Evolutionary conservation across 2,329 filamentous ascomycete genomes (phyloP).

Genomic region (Dothiorella sarmentorum): DNA sequence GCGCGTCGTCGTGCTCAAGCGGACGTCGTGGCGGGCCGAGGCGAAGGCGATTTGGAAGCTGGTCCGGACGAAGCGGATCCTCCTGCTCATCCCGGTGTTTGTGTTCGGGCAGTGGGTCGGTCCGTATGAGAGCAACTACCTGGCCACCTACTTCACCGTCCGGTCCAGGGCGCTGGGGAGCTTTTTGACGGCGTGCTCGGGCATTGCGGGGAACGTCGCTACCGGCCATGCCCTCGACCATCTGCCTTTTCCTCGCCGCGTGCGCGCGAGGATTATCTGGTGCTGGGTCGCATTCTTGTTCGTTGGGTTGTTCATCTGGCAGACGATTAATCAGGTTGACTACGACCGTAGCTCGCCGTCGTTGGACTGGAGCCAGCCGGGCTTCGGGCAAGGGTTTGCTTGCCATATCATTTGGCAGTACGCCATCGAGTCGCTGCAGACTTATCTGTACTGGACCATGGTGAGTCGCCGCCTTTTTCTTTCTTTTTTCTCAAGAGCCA

Average conservation of each 20-base stretch:
- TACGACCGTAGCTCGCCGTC: constrained; percentile 25
- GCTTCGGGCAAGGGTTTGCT: constrained; percentile 30
- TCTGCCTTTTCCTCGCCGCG: background rate
- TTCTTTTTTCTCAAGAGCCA: too few relatives aligned
- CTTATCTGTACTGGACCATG: constrained; percentile 6
- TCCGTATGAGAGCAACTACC: constrained; percentile 52
- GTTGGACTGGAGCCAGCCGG: constrained; percentile 45
- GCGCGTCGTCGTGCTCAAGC: constrained; percentile 18
- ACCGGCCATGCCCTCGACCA: background rate
- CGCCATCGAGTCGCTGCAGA: constrained; percentile 4
- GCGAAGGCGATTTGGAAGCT: constrained; percentile 26
- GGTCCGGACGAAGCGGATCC: constrained; percentile 45
- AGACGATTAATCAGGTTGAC: background rate
- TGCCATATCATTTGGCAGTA: background rate
- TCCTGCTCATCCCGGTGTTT: constrained; percentile 49
- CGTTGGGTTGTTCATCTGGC: background rate
- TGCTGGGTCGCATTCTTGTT: background rate
- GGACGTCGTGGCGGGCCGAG: background rate
- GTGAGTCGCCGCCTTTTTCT: background rate
- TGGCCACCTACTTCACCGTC: constrained; percentile 53
- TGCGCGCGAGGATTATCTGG: background rate
- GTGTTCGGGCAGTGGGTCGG: constrained; percentile 51
- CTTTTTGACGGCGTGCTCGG: constrained; percentile 28
- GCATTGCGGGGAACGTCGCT: background rate
- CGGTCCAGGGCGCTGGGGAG: constrained; percentile 47